phyloP scores from a whole-genome alignment of 2,329 filamentous ascomycete genomes.

The Fusarium agapanthi region DNA sequence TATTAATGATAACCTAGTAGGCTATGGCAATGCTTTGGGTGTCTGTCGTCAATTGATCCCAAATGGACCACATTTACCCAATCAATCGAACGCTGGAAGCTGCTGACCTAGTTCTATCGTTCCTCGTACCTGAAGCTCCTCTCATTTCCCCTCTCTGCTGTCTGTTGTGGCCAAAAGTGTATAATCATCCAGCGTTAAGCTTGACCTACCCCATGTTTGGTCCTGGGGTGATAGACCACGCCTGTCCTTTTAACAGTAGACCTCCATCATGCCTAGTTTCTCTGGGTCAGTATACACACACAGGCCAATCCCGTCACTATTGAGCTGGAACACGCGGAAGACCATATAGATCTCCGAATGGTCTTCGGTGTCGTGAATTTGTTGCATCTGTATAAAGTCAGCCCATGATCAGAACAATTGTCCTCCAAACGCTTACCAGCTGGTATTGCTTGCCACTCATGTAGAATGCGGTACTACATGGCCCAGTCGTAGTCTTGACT shows the following conservation, averaged over 20 bases:
- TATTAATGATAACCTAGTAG: too few species aligned
- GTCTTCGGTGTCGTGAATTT: not conserved
- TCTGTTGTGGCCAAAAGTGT: too few species aligned
- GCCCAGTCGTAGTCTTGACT: not conserved
- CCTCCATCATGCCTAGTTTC: constrained; percentile 21
- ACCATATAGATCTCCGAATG: not conserved
- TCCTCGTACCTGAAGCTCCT: too few species aligned
- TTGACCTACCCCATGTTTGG: not conserved
- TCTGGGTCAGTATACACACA: constrained; percentile 29
- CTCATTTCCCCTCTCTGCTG: too few species aligned
- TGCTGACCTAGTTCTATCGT: too few species aligned
- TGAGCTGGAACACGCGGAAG: constrained; percentile 13
- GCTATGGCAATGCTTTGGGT: too few species aligned
- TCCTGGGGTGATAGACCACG: constrained; percentile 24
- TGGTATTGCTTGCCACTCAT: not conserved
- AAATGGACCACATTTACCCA: too few species aligned
- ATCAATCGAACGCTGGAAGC: too few species aligned
- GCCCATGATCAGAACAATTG: accelerated
- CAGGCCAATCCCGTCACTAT: constrained; percentile 15
- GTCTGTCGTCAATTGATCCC: too few species aligned
- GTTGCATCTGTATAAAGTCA: not conserved
- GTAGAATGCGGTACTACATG: not conserved
- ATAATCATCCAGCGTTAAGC: too few species aligned
- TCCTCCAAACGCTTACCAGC: not conserved
- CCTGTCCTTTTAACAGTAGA: constrained; percentile 26